phyloP scores from a whole-genome alignment of 2,329 filamentous ascomycete genomes.

The Boeremia exigua region DNA sequence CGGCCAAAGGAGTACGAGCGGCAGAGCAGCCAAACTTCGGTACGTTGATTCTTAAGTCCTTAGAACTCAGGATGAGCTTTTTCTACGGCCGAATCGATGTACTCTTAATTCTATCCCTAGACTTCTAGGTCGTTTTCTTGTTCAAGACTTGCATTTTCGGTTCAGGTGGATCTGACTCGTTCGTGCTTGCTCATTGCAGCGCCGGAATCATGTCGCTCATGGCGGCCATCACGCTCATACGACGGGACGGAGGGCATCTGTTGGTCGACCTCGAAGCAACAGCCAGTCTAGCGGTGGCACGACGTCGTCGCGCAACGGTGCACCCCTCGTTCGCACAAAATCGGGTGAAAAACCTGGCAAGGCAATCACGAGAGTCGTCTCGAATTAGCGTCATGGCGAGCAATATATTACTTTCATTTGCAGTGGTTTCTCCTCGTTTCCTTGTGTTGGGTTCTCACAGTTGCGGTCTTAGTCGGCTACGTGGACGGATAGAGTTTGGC shows the following conservation, averaged over 20 bases:
- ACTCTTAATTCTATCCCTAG: conserved; percentile 51
- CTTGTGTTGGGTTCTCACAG: neutral
- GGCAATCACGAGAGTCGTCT: conserved; percentile 36
- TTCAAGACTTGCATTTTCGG: conserved; percentile 44
- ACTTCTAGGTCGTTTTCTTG: conserved; percentile 42
- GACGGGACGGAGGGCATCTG: conserved; percentile 40
- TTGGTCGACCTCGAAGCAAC: conserved; percentile 49
- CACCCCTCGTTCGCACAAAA: conserved; percentile 37
- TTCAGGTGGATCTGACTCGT: conserved; percentile 50
- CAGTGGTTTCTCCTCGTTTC: conserved; percentile 4
- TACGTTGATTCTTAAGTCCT: conserved; percentile 53
- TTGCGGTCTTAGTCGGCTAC: neutral
- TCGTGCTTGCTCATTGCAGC: conserved; percentile 47
- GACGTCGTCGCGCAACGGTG: conserved; percentile 40
- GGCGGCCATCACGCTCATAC: conserved; percentile 42
- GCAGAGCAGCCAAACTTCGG: conserved; percentile 49
- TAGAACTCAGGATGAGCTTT: conserved; percentile 48
- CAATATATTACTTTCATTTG: conserved; percentile 17
- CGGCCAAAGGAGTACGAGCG: conserved; percentile 50
- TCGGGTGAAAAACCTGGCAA: conserved; percentile 31
- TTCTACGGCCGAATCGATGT: conserved; percentile 50
- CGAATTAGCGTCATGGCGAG: conserved; percentile 21
- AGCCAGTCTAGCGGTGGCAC: conserved; percentile 47
- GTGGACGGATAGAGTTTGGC: neutral
- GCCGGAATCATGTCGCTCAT: conserved; percentile 46